phyloP scores from a whole-genome alignment of 495 filamentous ascomycete genomes.

The Annulohypoxylon bovei region DNA sequence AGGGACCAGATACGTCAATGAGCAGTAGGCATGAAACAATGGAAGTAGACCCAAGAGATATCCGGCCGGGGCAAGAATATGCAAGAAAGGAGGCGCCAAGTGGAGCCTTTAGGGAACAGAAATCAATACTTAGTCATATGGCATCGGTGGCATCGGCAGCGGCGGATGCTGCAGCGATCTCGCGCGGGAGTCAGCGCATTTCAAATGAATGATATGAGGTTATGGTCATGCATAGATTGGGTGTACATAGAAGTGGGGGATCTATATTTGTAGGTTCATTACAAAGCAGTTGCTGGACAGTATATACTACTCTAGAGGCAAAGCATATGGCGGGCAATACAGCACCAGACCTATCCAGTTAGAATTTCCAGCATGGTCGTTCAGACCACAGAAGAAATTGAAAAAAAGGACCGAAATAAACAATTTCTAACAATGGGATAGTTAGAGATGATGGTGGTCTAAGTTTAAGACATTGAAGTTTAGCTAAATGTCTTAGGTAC shows the following conservation, averaged over 20 bases:
- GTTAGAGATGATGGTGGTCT: neutral
- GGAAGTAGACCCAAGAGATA: constrained; percentile 41
- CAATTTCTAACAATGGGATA: neutral
- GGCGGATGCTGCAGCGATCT: constrained; percentile 44
- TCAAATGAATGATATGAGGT: constrained; percentile 26
- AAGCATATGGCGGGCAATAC: neutral
- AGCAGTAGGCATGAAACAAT: constrained; percentile 37
- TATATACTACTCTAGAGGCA: constrained; percentile 23
- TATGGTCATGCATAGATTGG: neutral
- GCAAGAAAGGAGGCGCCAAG: constrained; percentile 31
- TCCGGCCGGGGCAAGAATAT: constrained; percentile 36
- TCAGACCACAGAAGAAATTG: constrained; percentile 5
- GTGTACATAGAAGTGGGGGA: constrained; percentile 24
- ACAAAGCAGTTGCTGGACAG: neutral
- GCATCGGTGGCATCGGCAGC: constrained; percentile 45
- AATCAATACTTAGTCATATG: constrained; percentile 46
- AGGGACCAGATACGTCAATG: constrained; percentile 33
- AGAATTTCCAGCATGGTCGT: neutral
- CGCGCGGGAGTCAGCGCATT: constrained; percentile 37
- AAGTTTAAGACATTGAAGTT: constrained; percentile 15
- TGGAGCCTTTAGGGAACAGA: constrained; percentile 25
- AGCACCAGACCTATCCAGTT: neutral
- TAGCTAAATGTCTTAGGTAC: constrained; percentile 16
- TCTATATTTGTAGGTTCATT: constrained; percentile 7
- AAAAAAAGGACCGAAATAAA: constrained; percentile 1